Evolutionary conservation across 2,329 filamentous ascomycete genomes (phyloP).

Genomic region (Trichoderma oligosporum): DNA sequence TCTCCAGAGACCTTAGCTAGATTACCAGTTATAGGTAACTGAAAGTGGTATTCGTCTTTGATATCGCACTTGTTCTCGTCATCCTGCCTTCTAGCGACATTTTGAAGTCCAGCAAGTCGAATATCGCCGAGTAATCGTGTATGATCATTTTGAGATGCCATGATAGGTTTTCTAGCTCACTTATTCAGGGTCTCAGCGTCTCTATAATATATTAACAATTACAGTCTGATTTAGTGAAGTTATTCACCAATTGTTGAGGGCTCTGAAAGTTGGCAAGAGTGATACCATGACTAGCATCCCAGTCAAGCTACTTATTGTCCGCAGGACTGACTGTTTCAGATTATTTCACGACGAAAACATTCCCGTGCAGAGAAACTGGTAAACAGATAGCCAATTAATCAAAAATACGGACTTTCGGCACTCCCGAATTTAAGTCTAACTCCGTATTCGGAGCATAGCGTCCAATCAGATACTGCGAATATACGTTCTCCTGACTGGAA

Average conservation of each 20-base stretch:
- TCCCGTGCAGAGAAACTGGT: not conserved
- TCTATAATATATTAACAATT: too few species aligned
- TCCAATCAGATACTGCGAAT: not conserved
- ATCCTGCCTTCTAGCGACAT: not conserved
- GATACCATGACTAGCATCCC: too few species aligned
- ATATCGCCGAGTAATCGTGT: not conserved
- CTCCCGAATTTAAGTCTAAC: not conserved
- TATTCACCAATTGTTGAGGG: too few species aligned
- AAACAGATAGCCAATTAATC: not conserved
- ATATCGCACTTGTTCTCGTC: not conserved
- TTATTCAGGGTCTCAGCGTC: too few species aligned
- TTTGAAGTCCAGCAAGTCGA: not conserved
- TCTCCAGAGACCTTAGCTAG: not conserved
- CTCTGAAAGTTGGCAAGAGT: not conserved
- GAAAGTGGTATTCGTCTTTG: not conserved
- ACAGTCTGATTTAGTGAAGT: too few species aligned
- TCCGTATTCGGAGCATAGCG: not conserved
- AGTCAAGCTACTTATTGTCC: too few species aligned
- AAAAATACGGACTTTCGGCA: slow-evolving; percentile 4
- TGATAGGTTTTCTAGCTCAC: not conserved
- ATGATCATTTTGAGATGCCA: not conserved
- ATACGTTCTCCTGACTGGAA: not conserved
- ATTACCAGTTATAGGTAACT: not conserved
- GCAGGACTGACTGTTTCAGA: not conserved
- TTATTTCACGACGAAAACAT: not conserved